Evolutionary conservation across 768 basidiomycete genomes (phyloP), one percentile per base, ranked within the genome.

Genomic region (Chalciporus pseudorubinellus): DNA sequence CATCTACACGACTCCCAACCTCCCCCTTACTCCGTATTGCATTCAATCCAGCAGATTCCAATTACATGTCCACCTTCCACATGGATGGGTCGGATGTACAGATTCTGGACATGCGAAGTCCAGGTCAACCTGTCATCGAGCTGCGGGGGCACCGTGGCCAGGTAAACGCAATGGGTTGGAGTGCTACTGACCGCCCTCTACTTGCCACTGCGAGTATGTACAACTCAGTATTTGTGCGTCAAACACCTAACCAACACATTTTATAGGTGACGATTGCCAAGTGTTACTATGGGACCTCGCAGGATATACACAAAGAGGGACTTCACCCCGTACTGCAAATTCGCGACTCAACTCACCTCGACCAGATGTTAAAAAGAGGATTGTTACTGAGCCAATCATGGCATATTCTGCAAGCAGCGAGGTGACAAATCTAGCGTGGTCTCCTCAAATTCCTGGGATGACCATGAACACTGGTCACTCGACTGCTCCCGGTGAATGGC

Each of bases 31-130:
- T 95, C 11, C 79, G 93, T 39, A 89, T 95, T 51, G 88, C 88
- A 21, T 95, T 95, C 75, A 93, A 92, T 62, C 94, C 95, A 0
- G 80, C 84, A 7, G 87, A 90, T 69, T 88, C 93, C 14, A 94
- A 97, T 60, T 97, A 95, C 68, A 90, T 99, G 83, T 91, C 93
- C 12, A 95, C 94, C 2, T 97, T 98, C 70, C 95, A 98, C 62
- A 87, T 92, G 79, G 94, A 97, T 63, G 90, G 91, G 44, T 70
- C 78, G 18, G 89, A 94, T 61, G 79, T 97, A 4, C 90, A 97
- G 66, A 91, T 99, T 22, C 75, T 99, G 55, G 97, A 99, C 63
- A 98, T 98, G 91, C 83, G 97, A 46, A 90, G 86, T 70, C 97
- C 97, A 2, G 97, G 97, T 2, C 85, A 90, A 55, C 94, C 97